Conservation (phyloP, 1,284 basidiomycete species). For the Cutaneotrichosporon curvatum region DNA sequence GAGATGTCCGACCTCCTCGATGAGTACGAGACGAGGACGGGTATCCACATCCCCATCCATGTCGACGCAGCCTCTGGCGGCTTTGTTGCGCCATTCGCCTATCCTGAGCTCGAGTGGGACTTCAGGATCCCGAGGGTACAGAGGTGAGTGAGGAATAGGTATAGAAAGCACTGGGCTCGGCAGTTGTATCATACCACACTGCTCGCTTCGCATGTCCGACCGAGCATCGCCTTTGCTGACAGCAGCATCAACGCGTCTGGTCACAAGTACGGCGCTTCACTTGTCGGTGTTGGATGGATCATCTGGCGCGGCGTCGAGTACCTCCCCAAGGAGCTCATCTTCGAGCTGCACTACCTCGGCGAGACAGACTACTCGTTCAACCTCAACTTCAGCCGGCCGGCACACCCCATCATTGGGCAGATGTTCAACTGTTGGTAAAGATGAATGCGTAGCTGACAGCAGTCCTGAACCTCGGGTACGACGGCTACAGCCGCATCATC, state of each 20-base stretch:
- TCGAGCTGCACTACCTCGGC: slow-evolving; percentile 74
- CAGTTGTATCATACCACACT: too few species aligned
- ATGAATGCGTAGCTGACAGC: slow-evolving; percentile 2
- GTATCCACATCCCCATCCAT: slow-evolving; percentile 74
- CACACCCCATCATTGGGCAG: slow-evolving; percentile 77
- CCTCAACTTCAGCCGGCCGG: slow-evolving; percentile 81
- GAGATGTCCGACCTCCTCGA: slow-evolving; percentile 80
- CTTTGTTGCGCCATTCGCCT: slow-evolving; percentile 57
- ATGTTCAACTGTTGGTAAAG: slow-evolving; percentile 76
- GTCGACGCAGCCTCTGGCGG: slow-evolving; percentile 58
- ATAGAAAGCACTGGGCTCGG: too few species aligned
- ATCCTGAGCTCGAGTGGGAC: slow-evolving; percentile 73
- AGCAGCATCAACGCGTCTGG: slow-evolving; percentile 55
- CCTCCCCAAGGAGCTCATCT: slow-evolving; percentile 82
- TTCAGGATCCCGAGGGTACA: slow-evolving; percentile 81
- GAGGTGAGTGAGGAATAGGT: slow-evolving; percentile 7
- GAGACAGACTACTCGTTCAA: slow-evolving; percentile 68
- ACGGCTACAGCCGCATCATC: slow-evolving; percentile 67
- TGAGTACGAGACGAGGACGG: slow-evolving; percentile 74
- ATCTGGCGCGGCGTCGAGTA: slow-evolving; percentile 69
- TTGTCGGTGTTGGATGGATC: slow-evolving; percentile 59
- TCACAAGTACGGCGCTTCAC: slow-evolving; percentile 77
- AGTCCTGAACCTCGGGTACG: slow-evolving; percentile 69
- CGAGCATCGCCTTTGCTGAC: too few species aligned
- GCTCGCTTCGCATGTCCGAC: too few species aligned